Conservation (phyloP, 208 protist genomes). For the Crithidia thermophila region DNA sequence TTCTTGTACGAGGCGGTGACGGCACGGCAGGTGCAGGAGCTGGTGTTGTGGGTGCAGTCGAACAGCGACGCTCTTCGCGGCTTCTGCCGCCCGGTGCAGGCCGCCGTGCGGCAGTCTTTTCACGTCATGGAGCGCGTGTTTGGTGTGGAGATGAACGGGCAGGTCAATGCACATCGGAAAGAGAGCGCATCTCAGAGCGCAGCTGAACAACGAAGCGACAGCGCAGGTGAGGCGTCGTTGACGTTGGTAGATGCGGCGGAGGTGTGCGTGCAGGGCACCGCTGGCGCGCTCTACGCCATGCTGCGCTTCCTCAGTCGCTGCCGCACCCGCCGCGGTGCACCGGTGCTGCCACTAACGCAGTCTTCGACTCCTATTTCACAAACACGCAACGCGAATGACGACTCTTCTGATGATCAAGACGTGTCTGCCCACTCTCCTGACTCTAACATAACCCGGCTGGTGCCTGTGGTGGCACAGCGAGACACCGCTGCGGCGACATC, state of each 20-base stretch:
- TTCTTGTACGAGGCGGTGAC: conserved; percentile 4
- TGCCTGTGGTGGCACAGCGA: no score
- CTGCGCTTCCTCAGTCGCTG: neutral
- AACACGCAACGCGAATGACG: no score
- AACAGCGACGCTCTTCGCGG: neutral
- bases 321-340: neutral
- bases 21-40: neutral
- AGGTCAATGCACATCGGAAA: no score
- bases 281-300: neutral
- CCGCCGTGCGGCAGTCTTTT: neutral
- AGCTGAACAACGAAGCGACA: no score
- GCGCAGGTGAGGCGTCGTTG: neutral
- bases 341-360: neutral
- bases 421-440: no score
- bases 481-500: neutral
- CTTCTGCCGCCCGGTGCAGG: conserved; percentile 2
- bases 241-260: neutral
- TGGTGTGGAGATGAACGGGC: no score
- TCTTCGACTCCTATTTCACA: no score
- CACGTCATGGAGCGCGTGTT: conserved; percentile 9
- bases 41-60: neutral
- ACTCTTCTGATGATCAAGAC: no score
- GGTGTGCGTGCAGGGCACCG: conserved; percentile 2
- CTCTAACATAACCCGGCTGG: no score
- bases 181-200: no score